Base-by-base conservation (phyloP, 2,329 filamentous ascomycete species). In the Fusarium setosum region DNA sequence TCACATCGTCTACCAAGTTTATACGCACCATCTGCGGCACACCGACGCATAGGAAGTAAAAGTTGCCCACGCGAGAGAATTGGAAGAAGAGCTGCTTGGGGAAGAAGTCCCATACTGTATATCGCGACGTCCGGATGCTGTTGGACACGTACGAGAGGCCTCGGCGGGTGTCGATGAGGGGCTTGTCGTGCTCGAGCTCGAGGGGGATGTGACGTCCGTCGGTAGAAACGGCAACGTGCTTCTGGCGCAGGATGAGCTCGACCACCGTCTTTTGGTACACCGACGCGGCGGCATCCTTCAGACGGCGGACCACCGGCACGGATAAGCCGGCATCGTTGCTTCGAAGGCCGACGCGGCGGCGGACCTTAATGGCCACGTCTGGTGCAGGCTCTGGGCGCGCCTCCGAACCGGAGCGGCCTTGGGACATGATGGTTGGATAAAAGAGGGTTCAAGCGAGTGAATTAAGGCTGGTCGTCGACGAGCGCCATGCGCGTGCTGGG, bases 81-180 rank as follows among this genome's bases (percentile, higher is more conserved):
- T 97, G 93, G 54, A 93, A 94, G 60, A 94, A 85, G 15, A 97
- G 76, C 74, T 97, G 94, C 63, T 93, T 92, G 4, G 93, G 94
- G 13, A 97, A 77, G 75, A 97, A 97, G 75, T 94, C 92, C 84
- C 90, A 94, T 3, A 92, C 77, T 18, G 90, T 96, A 76, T 97
- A 97, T 45, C 93, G 88, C 65, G 91, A 93, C 1, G 92, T 95
- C 38, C 93, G 88, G 66, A 97, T 95, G 67, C 84, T 88, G 75
- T 88, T 88, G 53, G 83, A 83, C 42, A 87, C 73, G 74, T 83
- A 88, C 7, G 80, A 68, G 38, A 79, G 76, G 40, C 83, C 84
- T 24, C 84, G 82, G 54, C 84, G 80, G 32, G 82, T 75, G 69
- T 88, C 85, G 53, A 83, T 69, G 21, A 87, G 75, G 17, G 80